Conservation (phyloP, 2,329 filamentous ascomycete species). For the Sporothrix schenckii region DNA sequence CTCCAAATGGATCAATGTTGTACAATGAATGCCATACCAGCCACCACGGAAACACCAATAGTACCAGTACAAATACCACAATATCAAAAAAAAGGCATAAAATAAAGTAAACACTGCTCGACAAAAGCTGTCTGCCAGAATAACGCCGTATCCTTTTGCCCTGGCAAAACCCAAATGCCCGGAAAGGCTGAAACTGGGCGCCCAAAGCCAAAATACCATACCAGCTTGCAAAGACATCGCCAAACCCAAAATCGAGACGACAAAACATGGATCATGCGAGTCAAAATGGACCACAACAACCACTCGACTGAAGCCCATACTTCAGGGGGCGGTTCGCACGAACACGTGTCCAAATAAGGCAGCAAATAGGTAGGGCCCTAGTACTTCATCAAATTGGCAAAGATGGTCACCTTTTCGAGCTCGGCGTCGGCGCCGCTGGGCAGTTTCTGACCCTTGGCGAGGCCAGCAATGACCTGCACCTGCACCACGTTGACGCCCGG, state of each 20-base stretch:
- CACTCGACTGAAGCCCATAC: neutral
- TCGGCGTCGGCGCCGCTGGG: slow-evolving; percentile 67
- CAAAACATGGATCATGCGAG: neutral
- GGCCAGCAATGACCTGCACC: slow-evolving; percentile 73
- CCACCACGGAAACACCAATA: neutral
- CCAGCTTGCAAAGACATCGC: neutral
- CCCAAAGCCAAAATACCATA: neutral
- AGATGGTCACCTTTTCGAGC: slow-evolving; percentile 76
- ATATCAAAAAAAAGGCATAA: neutral
- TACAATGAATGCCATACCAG: slow-evolving; percentile 10
- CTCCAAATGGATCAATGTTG: neutral
- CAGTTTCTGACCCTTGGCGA: slow-evolving; percentile 62
- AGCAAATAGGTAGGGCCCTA: slow-evolving; percentile 39
- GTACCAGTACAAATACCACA: neutral
- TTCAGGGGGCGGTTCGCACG: neutral
- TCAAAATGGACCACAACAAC: too few relatives aligned
- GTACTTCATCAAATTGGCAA: slow-evolving; percentile 67
- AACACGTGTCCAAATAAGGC: neutral
- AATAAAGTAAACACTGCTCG: neutral
- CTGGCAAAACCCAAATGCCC: neutral
- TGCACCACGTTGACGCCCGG: slow-evolving; percentile 77
- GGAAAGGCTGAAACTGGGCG: neutral
- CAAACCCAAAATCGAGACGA: neutral
- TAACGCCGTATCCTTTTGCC: slow-evolving; percentile 3
- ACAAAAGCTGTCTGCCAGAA: neutral